phyloP scores from a whole-genome alignment of 164 flowering plant genomes.

The Tetracentron sinense region DNA sequence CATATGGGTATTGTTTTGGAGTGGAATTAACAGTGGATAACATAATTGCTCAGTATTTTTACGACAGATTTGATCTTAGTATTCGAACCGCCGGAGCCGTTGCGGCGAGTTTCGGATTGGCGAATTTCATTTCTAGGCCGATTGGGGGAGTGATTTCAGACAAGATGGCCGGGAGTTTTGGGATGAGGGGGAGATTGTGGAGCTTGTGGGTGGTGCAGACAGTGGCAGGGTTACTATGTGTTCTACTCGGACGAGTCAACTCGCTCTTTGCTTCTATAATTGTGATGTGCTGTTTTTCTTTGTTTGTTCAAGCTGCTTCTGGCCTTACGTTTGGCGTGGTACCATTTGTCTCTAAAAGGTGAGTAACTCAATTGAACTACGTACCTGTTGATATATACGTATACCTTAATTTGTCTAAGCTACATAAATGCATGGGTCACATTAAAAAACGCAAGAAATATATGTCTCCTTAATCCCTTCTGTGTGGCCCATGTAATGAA shows the following conservation, averaged over 20 bases:
- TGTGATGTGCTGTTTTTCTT: slow-evolving; percentile 53
- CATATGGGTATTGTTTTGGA: slow-evolving; percentile 50
- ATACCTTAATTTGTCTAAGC: too few relatives aligned
- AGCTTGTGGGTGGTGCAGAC: slow-evolving; percentile 55
- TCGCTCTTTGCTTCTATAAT: slow-evolving; percentile 42
- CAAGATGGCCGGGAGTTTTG: slow-evolving; percentile 42
- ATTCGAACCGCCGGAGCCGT: slow-evolving; percentile 42
- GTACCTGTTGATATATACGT: too few relatives aligned
- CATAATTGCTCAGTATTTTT: slow-evolving; percentile 53
- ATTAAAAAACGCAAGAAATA: too few relatives aligned
- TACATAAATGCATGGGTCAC: too few relatives aligned
- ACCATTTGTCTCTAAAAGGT: slow-evolving; percentile 68
- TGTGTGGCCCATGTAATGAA: too few relatives aligned
- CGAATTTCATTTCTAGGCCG: slow-evolving; percentile 50
- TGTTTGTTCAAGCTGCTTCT: slow-evolving; percentile 60
- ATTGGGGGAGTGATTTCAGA: slow-evolving; percentile 55
- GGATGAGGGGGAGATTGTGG: slow-evolving; percentile 67
- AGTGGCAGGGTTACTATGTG: slow-evolving; percentile 49
- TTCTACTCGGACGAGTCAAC: slow-evolving; percentile 42
- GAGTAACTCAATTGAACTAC: slow-evolving; percentile 1
- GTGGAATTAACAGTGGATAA: slow-evolving; percentile 58
- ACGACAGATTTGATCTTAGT: slow-evolving; percentile 46
- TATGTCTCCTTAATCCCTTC: too few relatives aligned
- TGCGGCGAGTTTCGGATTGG: slow-evolving; percentile 56
- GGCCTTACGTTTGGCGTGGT: slow-evolving; percentile 69